Conservation (phyloP, 2,329 filamentous ascomycete species). For the Aspergillus versicolor region DNA sequence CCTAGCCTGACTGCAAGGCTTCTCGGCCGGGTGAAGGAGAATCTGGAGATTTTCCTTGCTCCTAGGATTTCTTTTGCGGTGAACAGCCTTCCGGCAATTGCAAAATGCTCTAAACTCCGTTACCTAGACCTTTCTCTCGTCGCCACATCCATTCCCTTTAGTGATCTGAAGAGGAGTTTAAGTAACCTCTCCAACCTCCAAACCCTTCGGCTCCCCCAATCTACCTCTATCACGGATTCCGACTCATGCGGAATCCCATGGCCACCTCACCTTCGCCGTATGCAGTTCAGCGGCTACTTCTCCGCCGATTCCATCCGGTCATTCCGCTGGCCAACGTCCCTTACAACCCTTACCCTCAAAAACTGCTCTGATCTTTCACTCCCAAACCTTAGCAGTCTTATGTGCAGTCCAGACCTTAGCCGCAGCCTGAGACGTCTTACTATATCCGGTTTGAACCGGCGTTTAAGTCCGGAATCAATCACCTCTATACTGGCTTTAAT, state of each 20-base stretch:
- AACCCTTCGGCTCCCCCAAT: slow-evolving; percentile 46
- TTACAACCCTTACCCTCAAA: slow-evolving; percentile 26
- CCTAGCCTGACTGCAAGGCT: slow-evolving; percentile 59
- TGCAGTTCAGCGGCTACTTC: slow-evolving; percentile 22
- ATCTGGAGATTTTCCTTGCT: slow-evolving; percentile 55
- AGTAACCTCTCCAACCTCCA: slow-evolving; percentile 46
- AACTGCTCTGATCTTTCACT: slow-evolving; percentile 27
- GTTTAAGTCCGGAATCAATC: slow-evolving; percentile 26
- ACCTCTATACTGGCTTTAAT: slow-evolving; percentile 26
- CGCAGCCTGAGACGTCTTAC: slow-evolving; percentile 25
- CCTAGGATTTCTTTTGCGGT: slow-evolving; percentile 59
- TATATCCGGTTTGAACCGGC: slow-evolving; percentile 25
- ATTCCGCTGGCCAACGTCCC: slow-evolving; percentile 29
- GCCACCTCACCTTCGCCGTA: slow-evolving; percentile 26
- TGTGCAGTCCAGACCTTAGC: slow-evolving; percentile 23
- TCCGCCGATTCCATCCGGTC: slow-evolving; percentile 23
- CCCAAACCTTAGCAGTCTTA: slow-evolving; percentile 21
- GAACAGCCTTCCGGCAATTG: slow-evolving; percentile 57
- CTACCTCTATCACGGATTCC: slow-evolving; percentile 20
- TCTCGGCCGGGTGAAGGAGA: slow-evolving; percentile 53
- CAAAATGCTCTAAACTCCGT: slow-evolving; percentile 53
- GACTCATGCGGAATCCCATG: slow-evolving; percentile 19
- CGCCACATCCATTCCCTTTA: slow-evolving; percentile 50
- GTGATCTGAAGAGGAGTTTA: slow-evolving; percentile 52
- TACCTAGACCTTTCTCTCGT: slow-evolving; percentile 55